Evolutionary conservation across 176 grass and related monocot species (phyloP).

Genomic region (Metroxylon sagu): DNA sequence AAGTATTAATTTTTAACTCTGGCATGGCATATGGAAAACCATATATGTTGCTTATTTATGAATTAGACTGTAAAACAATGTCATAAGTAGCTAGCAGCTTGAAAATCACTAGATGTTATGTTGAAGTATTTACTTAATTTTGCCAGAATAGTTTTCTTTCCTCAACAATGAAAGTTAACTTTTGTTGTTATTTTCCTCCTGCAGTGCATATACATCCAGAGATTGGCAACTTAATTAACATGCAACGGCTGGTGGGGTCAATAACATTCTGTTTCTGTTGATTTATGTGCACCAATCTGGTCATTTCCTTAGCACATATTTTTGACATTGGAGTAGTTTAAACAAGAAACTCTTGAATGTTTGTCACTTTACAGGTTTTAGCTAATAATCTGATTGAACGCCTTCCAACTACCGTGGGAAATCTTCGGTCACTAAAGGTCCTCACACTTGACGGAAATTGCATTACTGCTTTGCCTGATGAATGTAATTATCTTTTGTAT

Average conservation of each 20-base stretch:
- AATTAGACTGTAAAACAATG: no score
- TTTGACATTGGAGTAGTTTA: background rate
- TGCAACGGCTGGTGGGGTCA: conserved; percentile 88
- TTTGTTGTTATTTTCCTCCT: conserved; percentile 19
- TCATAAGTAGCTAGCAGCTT: no score
- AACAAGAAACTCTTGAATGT: background rate
- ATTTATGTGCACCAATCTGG: background rate
- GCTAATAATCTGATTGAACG: conserved; percentile 67
- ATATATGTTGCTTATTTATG: no score
- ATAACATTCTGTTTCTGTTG: conserved; percentile 14
- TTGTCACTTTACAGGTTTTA: conserved; percentile 56
- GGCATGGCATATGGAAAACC: no score
- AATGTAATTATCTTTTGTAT: conserved; percentile 59
- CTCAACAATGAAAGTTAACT: conserved; percentile 20
- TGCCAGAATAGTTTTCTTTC: background rate
- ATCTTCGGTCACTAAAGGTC: conserved; percentile 68
- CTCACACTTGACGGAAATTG: conserved; percentile 89
- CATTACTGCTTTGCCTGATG: conserved; percentile 63
- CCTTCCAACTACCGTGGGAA: conserved; percentile 77
- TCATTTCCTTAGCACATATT: no score
- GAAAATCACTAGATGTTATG: background rate
- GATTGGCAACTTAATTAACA: conserved; percentile 53
- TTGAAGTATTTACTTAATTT: background rate
- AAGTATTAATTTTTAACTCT: no score
- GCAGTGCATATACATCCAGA: conserved; percentile 66